Conservation (phyloP, 1,284 basidiomycete genomes). For the Meripilus lineatus region DNA sequence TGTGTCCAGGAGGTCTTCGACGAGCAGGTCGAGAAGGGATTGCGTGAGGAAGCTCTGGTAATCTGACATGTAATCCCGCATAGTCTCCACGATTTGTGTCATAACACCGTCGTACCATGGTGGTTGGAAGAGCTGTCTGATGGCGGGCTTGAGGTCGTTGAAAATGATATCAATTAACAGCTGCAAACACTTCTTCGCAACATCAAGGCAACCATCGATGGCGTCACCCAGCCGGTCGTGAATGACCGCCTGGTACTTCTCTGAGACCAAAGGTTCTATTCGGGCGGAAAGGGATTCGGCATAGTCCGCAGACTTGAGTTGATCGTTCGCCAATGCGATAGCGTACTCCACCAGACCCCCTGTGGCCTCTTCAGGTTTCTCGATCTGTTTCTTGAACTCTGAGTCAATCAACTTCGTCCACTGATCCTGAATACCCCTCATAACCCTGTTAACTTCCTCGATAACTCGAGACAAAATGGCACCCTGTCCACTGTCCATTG, state of each 20-base stretch:
- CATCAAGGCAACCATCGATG: conserved; percentile 97
- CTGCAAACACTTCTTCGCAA: conserved; percentile 95
- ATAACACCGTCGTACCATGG: conserved; percentile 88
- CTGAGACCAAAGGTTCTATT: conserved; percentile 87
- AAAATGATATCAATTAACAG: conserved; percentile 93
- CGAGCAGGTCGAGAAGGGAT: conserved; percentile 85
- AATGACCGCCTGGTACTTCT: conserved; percentile 86
- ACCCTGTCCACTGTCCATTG: conserved; percentile 94
- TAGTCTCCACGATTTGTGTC: conserved; percentile 87
- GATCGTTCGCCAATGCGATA: conserved; percentile 98
- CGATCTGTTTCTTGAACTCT: conserved; percentile 85
- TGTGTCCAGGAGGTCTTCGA: conserved; percentile 90
- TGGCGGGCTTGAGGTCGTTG: conserved; percentile 89
- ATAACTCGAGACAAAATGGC: conserved; percentile 90
- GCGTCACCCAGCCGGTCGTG: conserved; percentile 89
- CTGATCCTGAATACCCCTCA: conserved; percentile 85
- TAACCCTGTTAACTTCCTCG: conserved; percentile 84
- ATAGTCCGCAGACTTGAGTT: conserved; percentile 94
- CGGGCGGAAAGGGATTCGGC: conserved; percentile 83
- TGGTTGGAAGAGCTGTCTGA: conserved; percentile 81
- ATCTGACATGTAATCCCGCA: conserved; percentile 93
- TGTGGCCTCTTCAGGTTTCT: conserved; percentile 85
- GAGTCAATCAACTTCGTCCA: conserved; percentile 84
- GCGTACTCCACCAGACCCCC: conserved; percentile 94
- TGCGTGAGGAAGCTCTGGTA: conserved; percentile 90